These are phyloP conservation scores for Plasmodium ovale DNA, from an alignment of 169 alveolate species.

Conservation along the genomic window DNA sequence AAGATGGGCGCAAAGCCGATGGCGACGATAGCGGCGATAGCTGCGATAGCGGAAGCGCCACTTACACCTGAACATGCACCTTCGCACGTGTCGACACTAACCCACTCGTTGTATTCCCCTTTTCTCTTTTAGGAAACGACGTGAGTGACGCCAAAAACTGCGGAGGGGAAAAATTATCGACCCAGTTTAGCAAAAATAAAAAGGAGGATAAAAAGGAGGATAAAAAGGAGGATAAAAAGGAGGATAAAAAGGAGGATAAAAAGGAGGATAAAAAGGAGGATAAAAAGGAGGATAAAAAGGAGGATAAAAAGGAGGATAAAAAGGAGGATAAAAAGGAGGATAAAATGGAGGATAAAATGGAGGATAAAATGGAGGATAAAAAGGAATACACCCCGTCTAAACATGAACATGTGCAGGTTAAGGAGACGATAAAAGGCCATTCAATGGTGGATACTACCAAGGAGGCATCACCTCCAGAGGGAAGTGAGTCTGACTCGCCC, in stretches of 20 bases:
- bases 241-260: not conserved
- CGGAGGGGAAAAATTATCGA: not conserved
- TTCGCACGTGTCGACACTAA: not conserved
- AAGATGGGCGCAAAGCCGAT: not conserved
- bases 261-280: not conserved
- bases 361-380: not conserved
- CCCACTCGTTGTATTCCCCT: not conserved
- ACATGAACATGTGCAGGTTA: no score
- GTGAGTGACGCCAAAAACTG: not conserved
- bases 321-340: not conserved
- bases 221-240: not conserved
- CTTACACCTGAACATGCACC: not conserved
- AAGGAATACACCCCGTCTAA: no score
- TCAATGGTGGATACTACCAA: no score
- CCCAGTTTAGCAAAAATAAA: not conserved
- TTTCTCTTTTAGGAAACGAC: not conserved
- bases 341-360: not conserved
- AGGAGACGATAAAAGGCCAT: no score
- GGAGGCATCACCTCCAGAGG: no score
- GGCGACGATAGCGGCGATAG: no score
- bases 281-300: not conserved
- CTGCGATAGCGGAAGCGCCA: no score
- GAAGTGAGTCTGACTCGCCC: no score
- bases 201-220: not conserved
- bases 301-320: not conserved